Evolutionary conservation across 1,139 yeast genomes (phyloP), one percentile per base, ranked within the genome.

Genomic region (Diutina ranongensis): DNA sequence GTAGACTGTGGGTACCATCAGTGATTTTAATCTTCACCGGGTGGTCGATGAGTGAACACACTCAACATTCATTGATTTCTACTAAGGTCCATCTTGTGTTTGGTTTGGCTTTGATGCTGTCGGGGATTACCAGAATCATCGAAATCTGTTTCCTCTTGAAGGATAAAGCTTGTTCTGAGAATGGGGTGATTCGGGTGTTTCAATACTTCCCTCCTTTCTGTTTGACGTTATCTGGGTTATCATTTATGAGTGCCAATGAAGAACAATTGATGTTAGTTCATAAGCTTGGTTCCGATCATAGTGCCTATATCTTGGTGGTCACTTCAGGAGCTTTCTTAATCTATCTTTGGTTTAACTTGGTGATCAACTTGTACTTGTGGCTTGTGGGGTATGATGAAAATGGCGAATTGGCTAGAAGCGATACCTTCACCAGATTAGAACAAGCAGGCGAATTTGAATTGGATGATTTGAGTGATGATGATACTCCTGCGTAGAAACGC

Each of bases 161-260:
- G 18, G 89, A 81, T 55, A 63, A 71, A 46, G 74, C 80, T 45
- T 58, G 63, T 42, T 58, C 68, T 12, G 67, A 71, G 2, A 62
- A 65, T 33, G 77, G 76, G 3, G 64, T 63, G 33, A 76, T 86
- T 35, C 60, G 70, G 38, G 70, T 89, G 1, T 87, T 87, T 67
- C 97, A 89, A 62, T 84, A 84, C 60, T 57, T 88, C 22, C 83
- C 97, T 1, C 86, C 96, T 2, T 78, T 87, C 57, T 75, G 89
- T 49, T 70, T 89, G 46, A 74, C 87, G 1, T 74, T 84, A 51
- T 69, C 94, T 1, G 97, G 97, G 1, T 61, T 84, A 16, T 58
- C 85, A 52, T 89, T 89, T 59, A 87, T 88, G 96, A 77, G 86
- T 22, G 97, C 97, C 22, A 88, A 75, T 49, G 97, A 89, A 58